These are phyloP conservation scores for Lathyrus aphaca DNA, from an alignment of 306 rosid species.

Conservation along the genomic window DNA sequence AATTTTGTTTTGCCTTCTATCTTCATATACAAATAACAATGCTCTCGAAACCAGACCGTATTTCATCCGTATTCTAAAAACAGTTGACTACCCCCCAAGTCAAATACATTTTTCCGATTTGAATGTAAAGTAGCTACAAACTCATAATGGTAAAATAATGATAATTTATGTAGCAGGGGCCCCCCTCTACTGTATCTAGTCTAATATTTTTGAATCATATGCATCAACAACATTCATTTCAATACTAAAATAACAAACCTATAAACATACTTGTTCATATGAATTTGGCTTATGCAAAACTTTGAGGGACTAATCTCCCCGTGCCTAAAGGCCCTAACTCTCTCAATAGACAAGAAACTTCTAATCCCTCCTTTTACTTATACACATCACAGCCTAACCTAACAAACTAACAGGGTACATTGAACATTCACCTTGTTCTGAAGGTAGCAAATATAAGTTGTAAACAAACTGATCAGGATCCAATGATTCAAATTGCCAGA, in stretches of 20 bases:
- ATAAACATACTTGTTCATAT: neutral
- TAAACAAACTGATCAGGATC: neutral
- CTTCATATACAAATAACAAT: neutral
- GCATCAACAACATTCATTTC: neutral
- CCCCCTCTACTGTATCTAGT: neutral
- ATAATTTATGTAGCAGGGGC: neutral
- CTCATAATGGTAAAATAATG: neutral
- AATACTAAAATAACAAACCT: neutral
- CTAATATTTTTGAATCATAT: neutral
- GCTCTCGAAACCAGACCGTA: constrained; percentile 1
- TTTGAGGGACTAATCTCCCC: too few relatives aligned
- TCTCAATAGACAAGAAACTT: neutral
- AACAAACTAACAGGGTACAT: neutral
- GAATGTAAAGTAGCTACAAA: neutral
- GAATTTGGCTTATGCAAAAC: neutral
- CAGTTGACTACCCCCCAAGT: neutral
- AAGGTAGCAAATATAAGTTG: neutral
- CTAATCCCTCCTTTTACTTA: neutral
- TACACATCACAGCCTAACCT: neutral
- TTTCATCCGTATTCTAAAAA: neutral
- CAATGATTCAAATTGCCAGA: neutral
- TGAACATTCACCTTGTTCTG: neutral
- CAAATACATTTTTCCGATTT: neutral
- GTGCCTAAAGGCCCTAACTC: neutral
- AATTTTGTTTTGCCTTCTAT: neutral